Conservation (phyloP, 345 rosid species). For the Reutealis trisperma region DNA sequence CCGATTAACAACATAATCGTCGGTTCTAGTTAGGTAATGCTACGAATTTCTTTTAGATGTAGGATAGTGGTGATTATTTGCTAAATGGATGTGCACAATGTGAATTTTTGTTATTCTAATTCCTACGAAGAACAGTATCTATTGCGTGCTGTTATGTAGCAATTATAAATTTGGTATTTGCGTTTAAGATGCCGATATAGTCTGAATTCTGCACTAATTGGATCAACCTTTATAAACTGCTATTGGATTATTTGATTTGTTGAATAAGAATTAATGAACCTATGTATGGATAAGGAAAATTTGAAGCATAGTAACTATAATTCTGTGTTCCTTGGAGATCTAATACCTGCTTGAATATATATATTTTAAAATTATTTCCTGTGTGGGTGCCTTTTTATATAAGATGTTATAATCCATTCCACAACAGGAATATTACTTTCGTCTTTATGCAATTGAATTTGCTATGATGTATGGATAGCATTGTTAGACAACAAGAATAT, state of each 20-base stretch:
- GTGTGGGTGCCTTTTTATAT: background rate
- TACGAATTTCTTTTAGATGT: background rate
- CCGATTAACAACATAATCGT: conserved; percentile 91
- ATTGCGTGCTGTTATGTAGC: too few species aligned
- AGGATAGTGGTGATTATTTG: background rate
- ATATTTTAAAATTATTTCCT: background rate
- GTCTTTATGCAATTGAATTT: background rate
- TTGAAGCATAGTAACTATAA: background rate
- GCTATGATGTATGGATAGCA: background rate
- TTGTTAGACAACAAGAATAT: background rate
- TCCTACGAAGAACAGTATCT: background rate
- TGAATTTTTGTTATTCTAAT: background rate
- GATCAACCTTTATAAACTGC: background rate
- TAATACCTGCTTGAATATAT: background rate
- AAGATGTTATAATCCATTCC: background rate
- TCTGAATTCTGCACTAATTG: background rate
- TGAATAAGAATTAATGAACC: background rate
- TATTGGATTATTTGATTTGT: background rate
- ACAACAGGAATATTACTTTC: background rate
- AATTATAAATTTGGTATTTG: background rate
- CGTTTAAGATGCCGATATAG: background rate
- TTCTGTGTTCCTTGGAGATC: background rate
- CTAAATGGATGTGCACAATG: background rate
- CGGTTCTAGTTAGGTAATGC: conserved; percentile 55
- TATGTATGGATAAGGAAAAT: background rate